Conservation (phyloP, 2,329 filamentous ascomycete species). For the Chrysoporthe puriensis region DNA sequence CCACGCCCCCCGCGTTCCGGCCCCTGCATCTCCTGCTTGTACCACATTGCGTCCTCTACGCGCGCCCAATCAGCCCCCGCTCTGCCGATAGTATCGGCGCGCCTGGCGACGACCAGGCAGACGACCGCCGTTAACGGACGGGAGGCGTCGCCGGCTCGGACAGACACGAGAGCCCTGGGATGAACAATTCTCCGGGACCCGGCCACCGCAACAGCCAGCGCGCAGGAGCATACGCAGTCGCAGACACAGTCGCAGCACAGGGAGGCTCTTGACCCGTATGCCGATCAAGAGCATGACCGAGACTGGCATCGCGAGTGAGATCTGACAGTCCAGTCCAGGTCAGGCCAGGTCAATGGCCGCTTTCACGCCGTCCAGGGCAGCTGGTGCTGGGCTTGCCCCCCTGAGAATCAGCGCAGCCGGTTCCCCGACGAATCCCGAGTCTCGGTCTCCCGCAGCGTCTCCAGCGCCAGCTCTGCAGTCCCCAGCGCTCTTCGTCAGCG, state of each 20-base stretch:
- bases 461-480: conserved; percentile 11
- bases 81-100: background rate
- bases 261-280: background rate
- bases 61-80: background rate
- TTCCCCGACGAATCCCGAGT: conserved; percentile 26
- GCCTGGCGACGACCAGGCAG: background rate
- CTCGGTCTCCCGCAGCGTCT: conserved; percentile 3
- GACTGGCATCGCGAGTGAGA: background rate
- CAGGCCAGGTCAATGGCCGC: conserved; percentile 16
- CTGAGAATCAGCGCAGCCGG: conserved; percentile 22
- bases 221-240: background rate
- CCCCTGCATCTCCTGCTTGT: background rate
- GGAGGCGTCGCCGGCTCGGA: background rate
- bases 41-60: background rate
- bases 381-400: conserved; percentile 20
- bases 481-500: conserved; percentile 18
- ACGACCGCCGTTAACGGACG: background rate
- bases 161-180: background rate
- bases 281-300: background rate
- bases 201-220: background rate
- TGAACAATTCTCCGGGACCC: background rate
- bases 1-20: background rate
- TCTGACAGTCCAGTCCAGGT: background rate
- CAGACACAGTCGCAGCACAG: background rate
- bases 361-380: conserved; percentile 16